Evolutionary conservation across 2,329 filamentous ascomycete genomes (phyloP).

Genomic region (Mycogone perniciosa): DNA sequence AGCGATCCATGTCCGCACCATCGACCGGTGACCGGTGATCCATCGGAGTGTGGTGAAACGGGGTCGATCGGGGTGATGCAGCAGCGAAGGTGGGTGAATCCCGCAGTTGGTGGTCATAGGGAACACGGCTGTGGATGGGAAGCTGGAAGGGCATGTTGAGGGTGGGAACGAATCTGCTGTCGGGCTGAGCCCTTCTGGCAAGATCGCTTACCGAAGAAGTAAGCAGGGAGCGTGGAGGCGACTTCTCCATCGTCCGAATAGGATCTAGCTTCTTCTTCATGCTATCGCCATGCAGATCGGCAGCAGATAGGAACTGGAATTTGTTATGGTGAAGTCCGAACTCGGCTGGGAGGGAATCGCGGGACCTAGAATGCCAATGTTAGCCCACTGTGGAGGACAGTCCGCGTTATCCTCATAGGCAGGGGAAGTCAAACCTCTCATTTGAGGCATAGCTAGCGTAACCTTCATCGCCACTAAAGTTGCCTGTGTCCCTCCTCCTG

Average conservation of each 20-base stretch:
- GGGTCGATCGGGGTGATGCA: slow-evolving; percentile 38
- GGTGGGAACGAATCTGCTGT: slow-evolving; percentile 35
- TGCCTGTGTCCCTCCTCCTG: slow-evolving; percentile 25
- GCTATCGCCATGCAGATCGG: slow-evolving; percentile 42
- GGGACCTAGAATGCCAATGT: slow-evolving; percentile 28
- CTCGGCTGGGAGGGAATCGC: slow-evolving; percentile 35
- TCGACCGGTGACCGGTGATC: slow-evolving; percentile 42
- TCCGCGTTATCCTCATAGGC: background rate
- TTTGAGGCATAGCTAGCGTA: slow-evolving; percentile 38
- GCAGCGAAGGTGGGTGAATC: slow-evolving; percentile 44
- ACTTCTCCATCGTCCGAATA: slow-evolving; percentile 37
- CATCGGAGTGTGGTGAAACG: slow-evolving; percentile 33
- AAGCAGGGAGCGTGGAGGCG: slow-evolving; percentile 39
- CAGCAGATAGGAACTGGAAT: slow-evolving; percentile 41
- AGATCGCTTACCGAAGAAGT: slow-evolving; percentile 37
- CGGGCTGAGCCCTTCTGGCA: slow-evolving; percentile 30
- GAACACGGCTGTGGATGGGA: slow-evolving; percentile 32
- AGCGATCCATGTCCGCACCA: slow-evolving; percentile 40
- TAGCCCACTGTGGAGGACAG: slow-evolving; percentile 4
- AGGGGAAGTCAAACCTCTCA: slow-evolving; percentile 26
- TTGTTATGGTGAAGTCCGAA: slow-evolving; percentile 46
- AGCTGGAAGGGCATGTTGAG: slow-evolving; percentile 40
- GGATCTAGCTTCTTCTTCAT: slow-evolving; percentile 52
- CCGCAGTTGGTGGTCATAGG: slow-evolving; percentile 40
- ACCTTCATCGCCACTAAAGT: slow-evolving; percentile 34